Percentiles rank a stretch among this genome's conserved stretches.
phyloP scores from a whole-genome alignment of 2,329 filamentous ascomycete genomes.

The Xylariaceae sp. region DNA sequence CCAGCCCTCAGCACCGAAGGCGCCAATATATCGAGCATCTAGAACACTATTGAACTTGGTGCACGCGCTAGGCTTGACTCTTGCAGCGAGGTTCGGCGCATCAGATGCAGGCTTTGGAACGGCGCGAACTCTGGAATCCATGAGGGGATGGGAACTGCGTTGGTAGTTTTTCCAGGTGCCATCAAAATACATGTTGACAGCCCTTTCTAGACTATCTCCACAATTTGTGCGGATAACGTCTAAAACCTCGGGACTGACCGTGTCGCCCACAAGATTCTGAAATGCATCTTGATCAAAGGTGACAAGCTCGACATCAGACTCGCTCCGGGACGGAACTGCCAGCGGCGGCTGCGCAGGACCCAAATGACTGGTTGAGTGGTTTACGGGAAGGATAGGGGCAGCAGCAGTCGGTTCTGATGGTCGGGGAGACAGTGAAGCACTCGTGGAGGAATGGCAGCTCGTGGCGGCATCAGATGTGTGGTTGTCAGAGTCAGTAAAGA shows the following conservation, averaged over 20 bases:
- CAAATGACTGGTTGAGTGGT: background rate
- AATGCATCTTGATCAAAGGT: slow-evolving; percentile 55
- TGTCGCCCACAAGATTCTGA: slow-evolving; percentile 55
- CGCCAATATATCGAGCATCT: slow-evolving; percentile 69
- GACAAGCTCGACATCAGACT: slow-evolving; percentile 21
- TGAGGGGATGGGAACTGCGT: slow-evolving; percentile 27
- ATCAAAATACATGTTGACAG: slow-evolving; percentile 66
- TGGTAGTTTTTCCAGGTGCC: slow-evolving; percentile 56
- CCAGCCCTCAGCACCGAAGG: slow-evolving; percentile 90
- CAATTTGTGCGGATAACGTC: slow-evolving; percentile 49
- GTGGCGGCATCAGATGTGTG: slow-evolving; percentile 22
- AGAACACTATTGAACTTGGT: slow-evolving; percentile 30
- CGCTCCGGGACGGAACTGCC: slow-evolving; percentile 11
- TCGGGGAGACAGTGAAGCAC: slow-evolving; percentile 21
- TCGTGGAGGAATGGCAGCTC: slow-evolving; percentile 19
- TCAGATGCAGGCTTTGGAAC: slow-evolving; percentile 8
- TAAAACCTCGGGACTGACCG: slow-evolving; percentile 46
- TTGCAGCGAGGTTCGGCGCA: slow-evolving; percentile 13
- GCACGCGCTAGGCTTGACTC: slow-evolving; percentile 13
- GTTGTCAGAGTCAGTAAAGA: slow-evolving; percentile 38
- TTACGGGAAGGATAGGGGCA: background rate
- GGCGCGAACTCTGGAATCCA: slow-evolving; percentile 14
- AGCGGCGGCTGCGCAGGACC: background rate
- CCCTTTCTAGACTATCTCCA: slow-evolving; percentile 53
- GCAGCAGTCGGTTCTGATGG: slow-evolving; percentile 18